Evolutionary conservation across 306 rosid genomes (phyloP).

Genomic region (Medicago lupulina): DNA sequence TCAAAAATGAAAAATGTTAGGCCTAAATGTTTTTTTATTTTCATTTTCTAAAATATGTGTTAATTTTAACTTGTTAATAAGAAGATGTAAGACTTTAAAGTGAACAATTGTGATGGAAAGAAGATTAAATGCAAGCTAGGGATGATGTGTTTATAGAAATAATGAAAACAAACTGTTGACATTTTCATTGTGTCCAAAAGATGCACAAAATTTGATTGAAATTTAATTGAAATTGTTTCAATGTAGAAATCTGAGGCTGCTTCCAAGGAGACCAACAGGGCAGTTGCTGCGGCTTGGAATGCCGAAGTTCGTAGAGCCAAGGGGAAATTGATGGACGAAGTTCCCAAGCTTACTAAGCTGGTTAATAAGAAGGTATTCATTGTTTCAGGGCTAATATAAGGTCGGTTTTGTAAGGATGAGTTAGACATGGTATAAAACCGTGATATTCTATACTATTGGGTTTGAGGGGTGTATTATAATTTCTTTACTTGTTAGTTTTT

Average conservation of each 20-base stretch:
- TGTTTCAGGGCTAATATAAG: neutral
- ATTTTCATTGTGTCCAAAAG: too few species aligned
- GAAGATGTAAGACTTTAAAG: too few species aligned
- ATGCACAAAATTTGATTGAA: too few species aligned
- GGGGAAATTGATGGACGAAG: conserved; percentile 76
- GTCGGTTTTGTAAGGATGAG: neutral
- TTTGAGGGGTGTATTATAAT: neutral
- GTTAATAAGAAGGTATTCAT: conserved; percentile 66
- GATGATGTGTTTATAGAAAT: too few species aligned
- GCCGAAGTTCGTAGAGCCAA: conserved; percentile 60
- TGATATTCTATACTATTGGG: neutral
- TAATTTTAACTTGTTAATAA: too few species aligned
- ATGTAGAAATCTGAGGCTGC: conserved; percentile 57
- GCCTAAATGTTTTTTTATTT: too few species aligned
- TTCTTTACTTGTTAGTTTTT: neutral
- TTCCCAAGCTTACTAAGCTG: conserved; percentile 74
- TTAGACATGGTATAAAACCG: too few species aligned
- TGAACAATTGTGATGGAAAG: too few species aligned
- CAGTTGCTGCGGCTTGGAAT: conserved; percentile 52
- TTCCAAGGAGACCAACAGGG: conserved; percentile 45
- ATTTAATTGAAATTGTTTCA: neutral
- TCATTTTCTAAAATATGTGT: too few species aligned
- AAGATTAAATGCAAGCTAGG: too few species aligned
- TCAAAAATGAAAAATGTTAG: neutral
- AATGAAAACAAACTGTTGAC: too few species aligned